phyloP scores from a whole-genome alignment of 2,329 filamentous ascomycete genomes.

The Claviceps paspali region DNA sequence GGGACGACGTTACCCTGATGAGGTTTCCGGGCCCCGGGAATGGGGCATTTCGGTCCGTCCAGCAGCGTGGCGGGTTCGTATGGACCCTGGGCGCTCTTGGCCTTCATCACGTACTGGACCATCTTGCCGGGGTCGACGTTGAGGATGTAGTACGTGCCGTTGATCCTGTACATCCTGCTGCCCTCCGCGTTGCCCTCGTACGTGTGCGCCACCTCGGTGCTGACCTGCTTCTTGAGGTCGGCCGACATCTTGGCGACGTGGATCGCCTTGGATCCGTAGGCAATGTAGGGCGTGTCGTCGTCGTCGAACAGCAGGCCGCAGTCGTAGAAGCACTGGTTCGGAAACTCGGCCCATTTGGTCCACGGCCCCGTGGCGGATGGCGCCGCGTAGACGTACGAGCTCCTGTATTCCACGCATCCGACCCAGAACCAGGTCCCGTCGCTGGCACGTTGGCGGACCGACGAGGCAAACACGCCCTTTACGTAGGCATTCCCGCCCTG shows the following conservation, averaged over 20 bases:
- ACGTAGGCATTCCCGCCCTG: neutral
- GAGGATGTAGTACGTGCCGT: slow-evolving; percentile 1
- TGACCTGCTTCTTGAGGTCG: neutral
- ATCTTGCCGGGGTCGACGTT: neutral
- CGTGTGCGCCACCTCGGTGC: neutral
- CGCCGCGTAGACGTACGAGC: slow-evolving; percentile 1
- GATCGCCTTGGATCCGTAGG: neutral
- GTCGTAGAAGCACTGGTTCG: neutral
- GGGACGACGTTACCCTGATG: neutral
- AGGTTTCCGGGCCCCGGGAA: neutral
- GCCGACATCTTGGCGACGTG: neutral
- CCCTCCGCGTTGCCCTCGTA: neutral
- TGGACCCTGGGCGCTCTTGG: neutral
- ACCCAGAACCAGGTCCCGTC: slow-evolving; percentile 1
- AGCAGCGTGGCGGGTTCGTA: neutral
- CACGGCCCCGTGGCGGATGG: neutral
- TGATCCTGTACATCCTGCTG: slow-evolving; percentile 1
- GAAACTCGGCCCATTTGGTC: neutral
- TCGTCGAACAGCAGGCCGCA: slow-evolving; percentile 1
- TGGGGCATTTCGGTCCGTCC: neutral
- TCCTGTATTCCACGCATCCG: neutral
- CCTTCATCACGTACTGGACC: neutral
- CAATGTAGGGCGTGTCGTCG: neutral
- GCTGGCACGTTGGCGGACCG: neutral
- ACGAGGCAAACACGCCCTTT: neutral